Base-by-base conservation (phyloP, 176 grass and related monocot genomes). In the Elaeis guineensis region DNA sequence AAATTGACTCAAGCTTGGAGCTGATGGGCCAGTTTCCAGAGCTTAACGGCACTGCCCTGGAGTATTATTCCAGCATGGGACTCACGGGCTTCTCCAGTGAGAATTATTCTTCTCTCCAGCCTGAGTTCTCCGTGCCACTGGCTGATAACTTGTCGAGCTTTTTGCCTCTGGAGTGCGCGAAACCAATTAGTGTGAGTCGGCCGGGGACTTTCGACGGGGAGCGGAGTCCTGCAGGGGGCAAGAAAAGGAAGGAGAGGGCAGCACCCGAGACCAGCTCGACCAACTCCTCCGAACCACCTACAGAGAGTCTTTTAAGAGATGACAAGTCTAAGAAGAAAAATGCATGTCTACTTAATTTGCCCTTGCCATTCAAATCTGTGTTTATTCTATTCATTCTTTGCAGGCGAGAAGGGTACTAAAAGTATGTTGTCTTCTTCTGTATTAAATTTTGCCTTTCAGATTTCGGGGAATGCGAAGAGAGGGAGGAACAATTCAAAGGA, bases 1-100 rank as follows among this genome's bases (percentile, higher is more conserved):
- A 67, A 19, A 54, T 67, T 51, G 51, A 67, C 9, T 51, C 64
- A 16, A 29, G 64, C 64, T 30, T 54, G 64, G 64, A 55, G 29
- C 11, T 71, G 44, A 24, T 60, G 48, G 55, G 19, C 5, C 69
- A 60, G 17, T 23, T 71, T 20, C 22, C 49, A 30, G 69, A 71
- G 56, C 57, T 59, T 16, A 60, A 54, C 49, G 30, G 30, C 53
- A 23, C 14, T 17, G 52, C 5, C 65, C n/a, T 60, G 39, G 55
- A 70, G 29, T 51, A 25, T 29, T 19, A 30, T 30, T 30, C 67
- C 3, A 25, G n/a, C 53, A 16, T 56, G n/a, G 67, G 6, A 22
- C 23, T 51, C 17, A 52, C 52, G 44, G 23, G 44, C 1, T 69
- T 39, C 39, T 50, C 21, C 54, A 18, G 22, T 17, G 67, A 70